Conservation (phyloP, 306 rosid genomes). For the Fragaria ananassa region DNA sequence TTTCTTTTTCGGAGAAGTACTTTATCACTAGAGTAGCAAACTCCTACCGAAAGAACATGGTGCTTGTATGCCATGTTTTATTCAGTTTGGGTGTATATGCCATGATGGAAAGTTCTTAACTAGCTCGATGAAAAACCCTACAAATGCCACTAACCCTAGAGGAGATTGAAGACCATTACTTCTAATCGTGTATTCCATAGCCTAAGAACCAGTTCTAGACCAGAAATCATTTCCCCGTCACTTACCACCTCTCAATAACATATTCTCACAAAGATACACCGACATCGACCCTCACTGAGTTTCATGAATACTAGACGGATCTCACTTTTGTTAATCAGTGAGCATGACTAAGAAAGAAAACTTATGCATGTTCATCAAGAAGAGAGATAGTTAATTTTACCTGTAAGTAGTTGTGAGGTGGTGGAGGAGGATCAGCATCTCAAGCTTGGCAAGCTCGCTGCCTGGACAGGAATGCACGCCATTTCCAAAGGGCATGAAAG, state of each 20-base stretch:
- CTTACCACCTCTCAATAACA: background rate
- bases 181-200: slow-evolving; percentile 26
- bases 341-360: background rate
- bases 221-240: slow-evolving; percentile 24
- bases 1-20: background rate
- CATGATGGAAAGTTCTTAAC: background rate
- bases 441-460: slow-evolving; percentile 91
- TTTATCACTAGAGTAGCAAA: background rate
- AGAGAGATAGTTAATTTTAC: slow-evolving; percentile 16
- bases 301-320: background rate
- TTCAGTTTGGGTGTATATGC: background rate
- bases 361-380: background rate
- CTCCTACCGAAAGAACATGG: background rate
- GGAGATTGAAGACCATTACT: slow-evolving; percentile 45
- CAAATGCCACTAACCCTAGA: background rate
- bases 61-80: background rate
- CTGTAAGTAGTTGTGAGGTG: slow-evolving; percentile 77
- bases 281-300: background rate
- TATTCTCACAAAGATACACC: background rate
- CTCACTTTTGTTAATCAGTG: no score
- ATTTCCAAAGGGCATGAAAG: slow-evolving; percentile 89
- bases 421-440: slow-evolving; percentile 75
- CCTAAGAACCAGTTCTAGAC: slow-evolving; percentile 38
- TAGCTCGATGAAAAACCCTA: background rate
- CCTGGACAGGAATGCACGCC: slow-evolving; percentile 99